Evolutionary conservation across 2,329 filamentous ascomycete species (phyloP), one percentile per base, ranked within the genome.

Genomic region (Pyricularia sp.): DNA sequence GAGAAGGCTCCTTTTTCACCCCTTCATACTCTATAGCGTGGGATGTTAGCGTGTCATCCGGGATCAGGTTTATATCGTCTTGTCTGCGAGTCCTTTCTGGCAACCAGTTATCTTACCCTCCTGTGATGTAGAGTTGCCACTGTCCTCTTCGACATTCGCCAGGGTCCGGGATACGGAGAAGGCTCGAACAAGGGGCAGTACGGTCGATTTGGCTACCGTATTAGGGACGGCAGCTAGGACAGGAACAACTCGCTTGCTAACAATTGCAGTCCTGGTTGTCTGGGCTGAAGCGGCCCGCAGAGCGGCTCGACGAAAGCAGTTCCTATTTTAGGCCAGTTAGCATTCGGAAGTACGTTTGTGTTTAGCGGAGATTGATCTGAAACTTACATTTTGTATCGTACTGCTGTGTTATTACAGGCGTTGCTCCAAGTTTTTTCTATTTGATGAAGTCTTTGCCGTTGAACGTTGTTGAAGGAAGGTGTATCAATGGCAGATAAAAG

Each of bases 221-320:
- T 12, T 26, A 24, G 55, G 9, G 8, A 59, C 13, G 30, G 35
- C 24, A 8, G 35, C 35, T 7, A 62, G 24, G 12, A 26, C 35
- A 53, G 28, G 35, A 35, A 33, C 22, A 35, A 33, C 55, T 59
- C 68, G 63, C 66, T 71, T 68, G 59, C 68, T 62, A 1, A 68
- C 66, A 9, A 69, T 67, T 12, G 69, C 68, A 60, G 63, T 57
- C 63, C 63, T 31, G 8, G 63, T 24, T 16, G 10, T 30, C n/a
- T 24, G 28, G 63, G 40, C 53, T 31, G 49, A 24, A 44, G 71
- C 73, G 31, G 71, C 71, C 65, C 74, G 70, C 64, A 75, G 64
- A 53, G 71, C 71, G 62, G 71, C 70, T 65, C 73, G 72, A 67
- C 74, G 73, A 60, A 76, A 61, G 26, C 71, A 72, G 64, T 75